Percentiles rank a stretch among this genome's conserved stretches.
These are phyloP conservation scores for Didymella pinodella DNA, from an alignment of 2,329 filamentous ascomycete species.

Conservation along the genomic window DNA sequence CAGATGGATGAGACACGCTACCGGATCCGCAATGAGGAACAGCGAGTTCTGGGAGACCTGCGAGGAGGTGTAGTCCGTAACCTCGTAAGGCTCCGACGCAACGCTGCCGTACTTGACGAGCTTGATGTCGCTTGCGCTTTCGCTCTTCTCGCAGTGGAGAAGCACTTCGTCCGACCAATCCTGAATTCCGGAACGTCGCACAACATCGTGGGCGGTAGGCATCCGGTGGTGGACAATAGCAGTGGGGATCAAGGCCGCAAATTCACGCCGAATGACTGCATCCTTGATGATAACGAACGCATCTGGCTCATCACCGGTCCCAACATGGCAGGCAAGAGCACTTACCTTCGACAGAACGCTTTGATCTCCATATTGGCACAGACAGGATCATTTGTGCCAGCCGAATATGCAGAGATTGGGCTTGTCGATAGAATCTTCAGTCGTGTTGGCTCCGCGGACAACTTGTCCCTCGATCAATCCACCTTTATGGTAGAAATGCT, in stretches of 20 bases:
- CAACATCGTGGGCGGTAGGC: slow-evolving; percentile 83
- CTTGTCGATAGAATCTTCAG: slow-evolving; percentile 97
- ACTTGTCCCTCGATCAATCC: slow-evolving; percentile 91
- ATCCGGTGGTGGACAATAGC: slow-evolving; percentile 89
- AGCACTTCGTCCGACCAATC: slow-evolving; percentile 74
- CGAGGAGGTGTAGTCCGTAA: slow-evolving; percentile 80
- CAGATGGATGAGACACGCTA: slow-evolving; percentile 78
- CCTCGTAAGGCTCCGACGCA: slow-evolving; percentile 84
- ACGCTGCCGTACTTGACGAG: slow-evolving; percentile 90
- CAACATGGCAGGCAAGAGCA: slow-evolving; percentile 99
- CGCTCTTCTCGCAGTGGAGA: slow-evolving; percentile 78
- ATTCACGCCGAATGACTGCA: slow-evolving; percentile 87
- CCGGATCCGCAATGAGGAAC: slow-evolving; percentile 84
- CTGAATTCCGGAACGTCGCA: slow-evolving; percentile 71
- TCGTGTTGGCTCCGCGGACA: slow-evolving; percentile 86
- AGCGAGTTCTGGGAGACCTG: slow-evolving; percentile 76
- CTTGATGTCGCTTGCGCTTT: slow-evolving; percentile 90
- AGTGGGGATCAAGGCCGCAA: slow-evolving; percentile 78
- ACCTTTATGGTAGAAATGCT: slow-evolving; percentile 99
- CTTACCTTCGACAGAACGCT: slow-evolving; percentile 93
- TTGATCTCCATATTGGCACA: slow-evolving; percentile 94
- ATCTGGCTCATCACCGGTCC: slow-evolving; percentile 76
- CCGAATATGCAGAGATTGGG: slow-evolving; percentile 82
- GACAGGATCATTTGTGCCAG: slow-evolving; percentile 90
- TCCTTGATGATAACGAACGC: slow-evolving; percentile 78